Base-by-base conservation (phyloP, 2,329 filamentous ascomycete genomes). In the Trichoderma sp. region DNA sequence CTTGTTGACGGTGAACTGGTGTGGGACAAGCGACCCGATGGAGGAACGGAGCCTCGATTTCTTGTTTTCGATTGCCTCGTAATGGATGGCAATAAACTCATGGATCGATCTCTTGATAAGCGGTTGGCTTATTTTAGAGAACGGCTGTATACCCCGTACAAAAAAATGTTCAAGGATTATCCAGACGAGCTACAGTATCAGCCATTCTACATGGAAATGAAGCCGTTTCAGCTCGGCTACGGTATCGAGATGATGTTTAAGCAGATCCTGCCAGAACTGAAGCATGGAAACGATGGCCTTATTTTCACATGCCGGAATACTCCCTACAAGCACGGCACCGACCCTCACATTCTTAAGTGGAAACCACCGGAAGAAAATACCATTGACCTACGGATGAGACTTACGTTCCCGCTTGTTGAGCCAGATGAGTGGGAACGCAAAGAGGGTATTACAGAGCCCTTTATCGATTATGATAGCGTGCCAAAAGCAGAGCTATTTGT, bases 251-350 rank as follows among this genome's bases (percentile, higher is more conserved):
- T 92, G 87, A 97, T 98, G 91, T 97, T 99, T 83, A 88, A 90
- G 73, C 87, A 94, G 69, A 88, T 96, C 56, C 88, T 98, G 33
- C 94, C 94, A 1, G 89, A 86, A 53, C 87, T 99, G 43, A 91
- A 90, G 73, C 96, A 99, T 78, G 94, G 95, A 71, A 98, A 97
- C 79, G 96, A 99, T 78, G 96, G 96, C 6, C 86, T 99, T 58
- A 97, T 99, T 76, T 99, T 98, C 81, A 98, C 96, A n/a, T 97
- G 95, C 81, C 89, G 92, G 72, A 91, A 89, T 74, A 93, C 92
- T 21, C 87, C 91, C 11, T 99, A 99, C 83, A 90, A 91, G 74
- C 91, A 92, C 73, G 96, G 96, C 73, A 99, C 96, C 14, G 96
- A 99, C 80, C 88, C 88, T 61, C 91, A 97, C 78, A 99, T 97